A percentile compares a stretch with the other conserved stretches of the same genome.
Conservation (phyloP, 208 protist species). For the Trypanosoma avium region DNA sequence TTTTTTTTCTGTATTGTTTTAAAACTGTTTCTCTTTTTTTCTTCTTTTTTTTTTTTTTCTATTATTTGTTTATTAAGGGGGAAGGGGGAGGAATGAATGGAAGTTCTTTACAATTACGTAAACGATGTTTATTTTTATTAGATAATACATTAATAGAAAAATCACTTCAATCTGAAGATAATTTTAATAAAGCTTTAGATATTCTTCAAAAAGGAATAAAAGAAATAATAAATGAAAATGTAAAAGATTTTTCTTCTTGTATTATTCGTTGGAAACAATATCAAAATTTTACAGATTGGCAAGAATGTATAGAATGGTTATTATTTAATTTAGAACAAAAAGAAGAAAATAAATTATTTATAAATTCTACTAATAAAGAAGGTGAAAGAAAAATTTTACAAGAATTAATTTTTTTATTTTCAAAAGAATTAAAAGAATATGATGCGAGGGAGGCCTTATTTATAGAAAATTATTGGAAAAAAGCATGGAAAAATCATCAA, state of each 20-base stretch:
- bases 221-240: background rate
- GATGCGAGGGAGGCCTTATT: constrained; percentile 2
- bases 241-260: background rate
- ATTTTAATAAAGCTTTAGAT: background rate
- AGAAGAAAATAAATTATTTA: background rate
- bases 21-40: constrained; percentile 4
- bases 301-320: constrained; percentile 49
- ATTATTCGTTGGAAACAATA: constrained; percentile 4
- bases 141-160: constrained; percentile 34
- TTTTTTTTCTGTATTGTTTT: constrained; percentile 2
- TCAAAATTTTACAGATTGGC: constrained; percentile 33
- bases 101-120: constrained; percentile 43
- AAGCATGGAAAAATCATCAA: background rate
- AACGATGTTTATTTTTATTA: constrained; percentile 69
- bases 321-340: constrained; percentile 36
- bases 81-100: constrained; percentile 14
- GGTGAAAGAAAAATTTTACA: background rate
- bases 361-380: background rate
- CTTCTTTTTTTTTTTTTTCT: background rate
- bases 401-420: constrained; percentile 14
- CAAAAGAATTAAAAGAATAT: constrained; percentile 11
- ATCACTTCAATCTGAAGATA: constrained; percentile 2
- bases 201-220: constrained; percentile 8
- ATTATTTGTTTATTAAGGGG: background rate
- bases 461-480: constrained; percentile 20